These are phyloP conservation scores for Scutellaria barbata DNA, from an alignment of 257 asterid genomes.

Conservation along the genomic window DNA sequence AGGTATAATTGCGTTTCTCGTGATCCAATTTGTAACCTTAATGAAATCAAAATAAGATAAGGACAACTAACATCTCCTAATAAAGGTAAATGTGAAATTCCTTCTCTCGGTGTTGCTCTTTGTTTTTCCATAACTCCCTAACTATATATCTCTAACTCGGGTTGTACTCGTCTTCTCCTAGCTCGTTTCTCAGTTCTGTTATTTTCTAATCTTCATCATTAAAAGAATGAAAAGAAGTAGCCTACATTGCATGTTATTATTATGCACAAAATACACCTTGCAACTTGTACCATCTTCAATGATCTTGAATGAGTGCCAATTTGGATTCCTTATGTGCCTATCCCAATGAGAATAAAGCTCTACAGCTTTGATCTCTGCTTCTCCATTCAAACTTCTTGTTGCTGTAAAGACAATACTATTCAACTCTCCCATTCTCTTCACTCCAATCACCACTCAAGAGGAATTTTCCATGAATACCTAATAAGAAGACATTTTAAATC, in stretches of 20 bases:
- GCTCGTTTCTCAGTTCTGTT: conserved; percentile 45
- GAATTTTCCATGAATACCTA: conserved; percentile 50
- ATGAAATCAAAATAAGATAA: not conserved
- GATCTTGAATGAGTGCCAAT: conserved; percentile 67
- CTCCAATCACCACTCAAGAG: conserved; percentile 50
- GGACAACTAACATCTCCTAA: not conserved
- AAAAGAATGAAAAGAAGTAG: no score
- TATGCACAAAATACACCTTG: conserved; percentile 29
- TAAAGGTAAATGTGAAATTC: conserved; percentile 38
- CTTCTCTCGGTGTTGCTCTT: no score
- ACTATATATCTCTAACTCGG: conserved; percentile 65
- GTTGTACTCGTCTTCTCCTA: conserved; percentile 57
- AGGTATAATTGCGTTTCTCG: no score
- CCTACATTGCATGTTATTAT: not conserved
- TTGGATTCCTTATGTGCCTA: conserved; percentile 63
- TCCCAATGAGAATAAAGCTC: conserved; percentile 70
- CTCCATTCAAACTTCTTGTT: conserved; percentile 50
- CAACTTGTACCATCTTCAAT: conserved; percentile 27
- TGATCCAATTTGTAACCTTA: no score
- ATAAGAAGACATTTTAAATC: not conserved
- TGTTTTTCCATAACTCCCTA: conserved; percentile 73
- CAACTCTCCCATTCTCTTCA: conserved; percentile 78
- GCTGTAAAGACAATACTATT: conserved; percentile 54
- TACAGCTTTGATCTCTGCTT: conserved; percentile 46
- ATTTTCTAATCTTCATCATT: conserved; percentile 49